These are phyloP conservation scores for Camellia oleifera DNA, from an alignment of 179 eudicot genomes.

Conservation along the genomic window DNA sequence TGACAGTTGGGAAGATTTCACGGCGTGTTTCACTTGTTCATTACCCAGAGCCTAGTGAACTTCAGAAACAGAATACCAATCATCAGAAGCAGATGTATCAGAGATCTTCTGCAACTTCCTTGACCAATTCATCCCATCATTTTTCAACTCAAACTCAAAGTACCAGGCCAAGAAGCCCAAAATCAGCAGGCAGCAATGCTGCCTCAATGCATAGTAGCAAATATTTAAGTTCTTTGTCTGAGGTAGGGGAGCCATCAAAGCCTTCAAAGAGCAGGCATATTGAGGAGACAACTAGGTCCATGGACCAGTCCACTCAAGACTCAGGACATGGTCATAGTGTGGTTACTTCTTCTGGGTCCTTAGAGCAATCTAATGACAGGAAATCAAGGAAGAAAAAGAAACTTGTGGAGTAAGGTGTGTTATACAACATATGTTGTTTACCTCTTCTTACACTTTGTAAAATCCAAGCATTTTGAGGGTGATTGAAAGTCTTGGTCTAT, in stretches of 20 bases:
- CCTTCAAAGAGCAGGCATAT: conserved; percentile 32
- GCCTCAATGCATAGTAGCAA: conserved; percentile 30
- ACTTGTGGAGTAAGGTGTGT: not conserved
- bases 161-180: conserved; percentile 26
- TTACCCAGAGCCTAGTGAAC: conserved; percentile 71
- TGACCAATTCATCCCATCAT: conserved; percentile 39
- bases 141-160: conserved; percentile 39
- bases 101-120: conserved; percentile 31
- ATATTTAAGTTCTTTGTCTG: conserved; percentile 39
- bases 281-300: conserved; percentile 31
- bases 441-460: not conserved
- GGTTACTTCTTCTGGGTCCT: conserved; percentile 48
- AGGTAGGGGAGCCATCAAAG: conserved; percentile 32
- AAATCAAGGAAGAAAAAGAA: conserved; percentile 43
- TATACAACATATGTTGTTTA: not conserved
- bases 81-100: conserved; percentile 23
- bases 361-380: conserved; percentile 44
- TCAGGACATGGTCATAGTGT: conserved; percentile 47
- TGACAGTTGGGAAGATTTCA: conserved; percentile 76
- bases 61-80: conserved; percentile 23
- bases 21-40: conserved; percentile 69
- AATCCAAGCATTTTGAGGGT: not conserved
- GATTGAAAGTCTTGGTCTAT: not conserved
- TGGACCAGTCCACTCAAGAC: conserved; percentile 35
- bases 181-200: conserved; percentile 25